A percentile compares a stretch with the other conserved stretches of the same genome.
Evolutionary conservation across 352 stramenopile species (phyloP).

Genomic region (Thalassiosira hispida): DNA sequence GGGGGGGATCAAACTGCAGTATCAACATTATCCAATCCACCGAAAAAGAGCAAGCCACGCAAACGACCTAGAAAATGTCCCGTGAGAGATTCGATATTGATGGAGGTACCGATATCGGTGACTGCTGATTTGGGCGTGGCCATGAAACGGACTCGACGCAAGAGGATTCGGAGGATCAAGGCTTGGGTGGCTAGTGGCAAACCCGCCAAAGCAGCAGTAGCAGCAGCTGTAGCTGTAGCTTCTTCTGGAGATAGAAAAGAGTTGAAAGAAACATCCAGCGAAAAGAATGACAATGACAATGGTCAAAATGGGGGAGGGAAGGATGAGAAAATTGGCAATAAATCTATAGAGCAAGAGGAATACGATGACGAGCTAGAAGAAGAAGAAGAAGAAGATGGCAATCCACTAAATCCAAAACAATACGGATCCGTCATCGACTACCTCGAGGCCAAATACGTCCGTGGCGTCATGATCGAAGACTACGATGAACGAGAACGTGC

Average conservation of each 20-base stretch:
- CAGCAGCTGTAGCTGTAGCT: not conserved
- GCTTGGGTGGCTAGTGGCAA: constrained; percentile 27
- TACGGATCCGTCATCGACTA: constrained; percentile 81
- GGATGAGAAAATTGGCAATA: constrained; percentile 2
- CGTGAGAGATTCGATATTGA: constrained; percentile 64
- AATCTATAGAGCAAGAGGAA: too few relatives aligned
- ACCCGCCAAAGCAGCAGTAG: not conserved
- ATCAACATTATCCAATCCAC: too few relatives aligned
- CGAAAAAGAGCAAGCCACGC: not conserved
- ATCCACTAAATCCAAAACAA: constrained; percentile 39
- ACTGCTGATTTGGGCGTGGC: constrained; percentile 76
- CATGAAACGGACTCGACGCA: constrained; percentile 60
- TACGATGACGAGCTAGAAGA: constrained; percentile 32
- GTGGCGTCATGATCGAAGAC: constrained; percentile 74
- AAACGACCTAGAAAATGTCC: constrained; percentile 29
- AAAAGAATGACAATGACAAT: constrained; percentile 20
- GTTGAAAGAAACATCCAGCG: not conserved
- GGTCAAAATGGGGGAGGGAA: too few relatives aligned
- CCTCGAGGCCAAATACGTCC: constrained; percentile 83
- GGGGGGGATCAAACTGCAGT: too few relatives aligned
- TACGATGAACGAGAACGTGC: constrained; percentile 39
- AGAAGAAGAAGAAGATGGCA: constrained; percentile 16
- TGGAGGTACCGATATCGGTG: constrained; percentile 70
- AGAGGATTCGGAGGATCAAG: constrained; percentile 63
- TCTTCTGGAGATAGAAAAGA: not conserved